Conservation (phyloP, 805 yeast species). For the Barnettozyma sucrosica region DNA sequence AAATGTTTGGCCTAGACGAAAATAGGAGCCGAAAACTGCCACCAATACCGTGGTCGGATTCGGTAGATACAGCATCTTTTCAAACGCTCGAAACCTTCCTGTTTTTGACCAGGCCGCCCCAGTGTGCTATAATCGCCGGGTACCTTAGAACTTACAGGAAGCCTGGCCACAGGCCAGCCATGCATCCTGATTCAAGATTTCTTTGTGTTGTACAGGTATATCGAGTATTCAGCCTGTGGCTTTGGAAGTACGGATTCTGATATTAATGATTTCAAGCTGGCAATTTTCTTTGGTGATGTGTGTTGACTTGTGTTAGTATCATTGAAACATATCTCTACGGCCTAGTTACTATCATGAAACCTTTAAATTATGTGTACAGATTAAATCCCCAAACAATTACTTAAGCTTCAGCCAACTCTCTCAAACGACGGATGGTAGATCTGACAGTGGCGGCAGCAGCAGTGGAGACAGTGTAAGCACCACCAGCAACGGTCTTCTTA, state of each 20-base stretch:
- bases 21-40: slow-evolving; percentile 1
- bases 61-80: background rate
- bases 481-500: slow-evolving; percentile 97
- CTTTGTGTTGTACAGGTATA: no score
- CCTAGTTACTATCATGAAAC: slow-evolving; percentile 17
- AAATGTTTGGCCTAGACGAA: background rate
- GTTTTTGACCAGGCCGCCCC: background rate
- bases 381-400: slow-evolving; percentile 13
- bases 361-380: slow-evolving; percentile 18
- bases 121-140: background rate
- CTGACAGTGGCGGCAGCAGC: slow-evolving; percentile 99
- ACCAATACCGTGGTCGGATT: background rate
- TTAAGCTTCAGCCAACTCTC: slow-evolving; percentile 99
- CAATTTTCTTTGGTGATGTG: no score
- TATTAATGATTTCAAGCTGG: no score
- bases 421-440: slow-evolving; percentile 99
- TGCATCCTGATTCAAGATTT: no score
- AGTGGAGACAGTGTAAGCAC: slow-evolving; percentile 99
- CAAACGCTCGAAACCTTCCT: background rate
- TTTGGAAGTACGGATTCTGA: no score
- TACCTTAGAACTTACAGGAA: no score
- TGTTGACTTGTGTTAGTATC: no score
- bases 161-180: no score
- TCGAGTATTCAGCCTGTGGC: no score
- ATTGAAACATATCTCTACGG: background rate